Evolutionary conservation across 169 alveolate species (phyloP), one percentile per base, ranked within the genome.

Genomic region (Toxoplasma gondii): DNA sequence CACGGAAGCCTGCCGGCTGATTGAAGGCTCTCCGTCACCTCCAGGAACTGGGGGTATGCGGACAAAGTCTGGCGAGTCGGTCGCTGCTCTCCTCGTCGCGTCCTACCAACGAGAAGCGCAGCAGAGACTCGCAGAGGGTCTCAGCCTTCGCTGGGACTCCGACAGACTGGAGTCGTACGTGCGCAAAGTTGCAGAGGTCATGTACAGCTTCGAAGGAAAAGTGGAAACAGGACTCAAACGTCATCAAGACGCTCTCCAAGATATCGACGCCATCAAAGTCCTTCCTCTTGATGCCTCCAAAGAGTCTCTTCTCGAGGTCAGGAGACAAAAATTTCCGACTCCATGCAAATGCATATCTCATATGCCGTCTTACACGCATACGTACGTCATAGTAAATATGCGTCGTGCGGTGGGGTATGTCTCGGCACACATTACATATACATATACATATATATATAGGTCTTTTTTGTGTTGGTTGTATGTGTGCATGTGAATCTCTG

Each of bases 61-160:
- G 19, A 24, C 34, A 10, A 81, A 22, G 34, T 41, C 45, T 5
- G 49, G 64, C 53, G 54, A 45, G 74, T 31, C 54, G 91, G 34
- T 31, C 74, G 74, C 80, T 45, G 95, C 95, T 38, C 92, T 93
- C 22, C 74, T 96, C 92, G 96, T 96, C 74, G 96, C 97, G 67
- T 78, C 95, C 17, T 96, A 92, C 90, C 97, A 94, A 92, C 92
- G 93, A 36, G 97, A 95, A 17, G 94, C 88, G 58, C 96, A 96
- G 69, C 94, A 70, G 74, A 74, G 74, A 29, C 94, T 93, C 29
- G 94, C 96, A 36, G 94, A 94, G 58, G 94, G 94, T 87, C 78
- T 94, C 81, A 29, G 41, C 36, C 92, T 94, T 36, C 74, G 88
- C 64, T 94, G 96, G 96, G 94, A 92, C 81, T 82, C 93, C 0